A percentile compares a stretch with the other conserved stretches of the same genome.
Evolutionary conservation across 352 stramenopile genomes (phyloP).

Genomic region (Blastocystis hominis): DNA sequence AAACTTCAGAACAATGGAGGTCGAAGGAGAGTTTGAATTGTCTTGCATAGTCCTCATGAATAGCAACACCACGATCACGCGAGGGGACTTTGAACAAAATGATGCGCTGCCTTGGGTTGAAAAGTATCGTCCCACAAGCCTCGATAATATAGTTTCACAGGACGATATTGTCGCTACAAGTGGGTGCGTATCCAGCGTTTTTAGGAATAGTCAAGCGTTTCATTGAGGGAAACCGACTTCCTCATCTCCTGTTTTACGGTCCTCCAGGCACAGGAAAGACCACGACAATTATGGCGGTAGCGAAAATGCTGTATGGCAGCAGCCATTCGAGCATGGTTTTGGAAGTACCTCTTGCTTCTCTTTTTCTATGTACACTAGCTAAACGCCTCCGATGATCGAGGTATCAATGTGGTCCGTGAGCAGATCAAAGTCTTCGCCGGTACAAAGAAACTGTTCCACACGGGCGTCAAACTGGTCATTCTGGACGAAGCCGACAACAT

Average conservation of each 20-base stretch:
- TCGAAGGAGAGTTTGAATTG: not conserved
- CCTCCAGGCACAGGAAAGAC: slow-evolving; percentile 91
- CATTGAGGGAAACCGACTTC: slow-evolving; percentile 88
- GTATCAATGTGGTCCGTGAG: slow-evolving; percentile 89
- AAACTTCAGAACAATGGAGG: not conserved
- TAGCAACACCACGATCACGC: not conserved
- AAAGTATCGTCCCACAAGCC: slow-evolving; percentile 85
- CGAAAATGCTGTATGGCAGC: slow-evolving; percentile 84
- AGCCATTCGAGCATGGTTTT: slow-evolving; percentile 83
- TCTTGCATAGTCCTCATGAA: not conserved
- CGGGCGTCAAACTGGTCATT: slow-evolving; percentile 89
- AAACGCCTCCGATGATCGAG: slow-evolving; percentile 91
- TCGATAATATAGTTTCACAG: slow-evolving; percentile 88
- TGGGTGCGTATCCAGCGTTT: not conserved
- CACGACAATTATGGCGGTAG: slow-evolving; percentile 87
- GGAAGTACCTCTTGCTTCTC: slow-evolving; percentile 64
- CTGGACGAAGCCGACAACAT: slow-evolving; percentile 95
- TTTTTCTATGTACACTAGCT: slow-evolving; percentile 66
- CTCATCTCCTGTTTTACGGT: slow-evolving; percentile 90
- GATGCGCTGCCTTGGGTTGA: slow-evolving; percentile 88
- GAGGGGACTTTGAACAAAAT: not conserved
- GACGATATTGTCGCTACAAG: slow-evolving; percentile 85
- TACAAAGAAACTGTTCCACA: slow-evolving; percentile 86
- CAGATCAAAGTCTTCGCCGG: slow-evolving; percentile 95
- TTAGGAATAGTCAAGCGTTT: slow-evolving; percentile 73